Evolutionary conservation across 192 early-diverging fungal genomes (phyloP).

Genomic region (Jimgerdemannia flammicorona): DNA sequence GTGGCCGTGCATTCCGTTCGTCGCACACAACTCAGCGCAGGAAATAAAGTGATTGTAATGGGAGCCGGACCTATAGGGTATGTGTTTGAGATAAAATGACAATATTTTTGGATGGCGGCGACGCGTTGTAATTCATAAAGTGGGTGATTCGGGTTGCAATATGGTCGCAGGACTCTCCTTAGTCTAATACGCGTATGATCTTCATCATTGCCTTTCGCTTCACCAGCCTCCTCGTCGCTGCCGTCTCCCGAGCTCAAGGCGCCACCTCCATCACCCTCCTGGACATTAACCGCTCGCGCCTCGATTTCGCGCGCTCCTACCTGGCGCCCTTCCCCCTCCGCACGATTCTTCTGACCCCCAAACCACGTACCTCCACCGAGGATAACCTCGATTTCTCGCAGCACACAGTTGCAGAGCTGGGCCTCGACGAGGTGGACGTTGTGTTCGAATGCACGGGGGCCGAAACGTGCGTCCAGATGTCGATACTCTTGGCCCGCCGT

Average conservation of each 20-base stretch:
- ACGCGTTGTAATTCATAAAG: not conserved
- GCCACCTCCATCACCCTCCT: conserved; percentile 18
- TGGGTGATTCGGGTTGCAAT: too few species aligned
- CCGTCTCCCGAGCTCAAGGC: conserved; percentile 26
- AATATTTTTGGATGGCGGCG: not conserved
- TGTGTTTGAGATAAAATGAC: not conserved
- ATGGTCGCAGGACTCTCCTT: too few species aligned
- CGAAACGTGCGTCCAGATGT: conserved; percentile 23
- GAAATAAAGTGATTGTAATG: conserved; percentile 25
- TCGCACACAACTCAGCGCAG: conserved; percentile 13
- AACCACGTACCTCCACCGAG: not conserved
- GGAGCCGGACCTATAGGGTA: conserved; percentile 36
- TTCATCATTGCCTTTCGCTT: not conserved
- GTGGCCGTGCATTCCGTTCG: conserved; percentile 29
- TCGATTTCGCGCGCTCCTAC: conserved; percentile 25
- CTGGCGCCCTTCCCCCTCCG: conserved; percentile 1
- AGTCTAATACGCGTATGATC: not conserved
- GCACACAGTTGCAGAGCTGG: not conserved
- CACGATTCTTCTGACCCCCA: not conserved
- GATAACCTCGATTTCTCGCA: not conserved
- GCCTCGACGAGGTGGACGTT: conserved; percentile 11
- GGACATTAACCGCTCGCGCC: conserved; percentile 25
- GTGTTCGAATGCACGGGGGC: conserved; percentile 29
- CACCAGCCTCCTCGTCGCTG: conserved; percentile 13
- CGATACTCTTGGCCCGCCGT: conserved; percentile 13